These are phyloP conservation scores for Dendrocalamus latiflorus DNA, from an alignment of 202 grass and related monocot species.

Conservation along the genomic window DNA sequence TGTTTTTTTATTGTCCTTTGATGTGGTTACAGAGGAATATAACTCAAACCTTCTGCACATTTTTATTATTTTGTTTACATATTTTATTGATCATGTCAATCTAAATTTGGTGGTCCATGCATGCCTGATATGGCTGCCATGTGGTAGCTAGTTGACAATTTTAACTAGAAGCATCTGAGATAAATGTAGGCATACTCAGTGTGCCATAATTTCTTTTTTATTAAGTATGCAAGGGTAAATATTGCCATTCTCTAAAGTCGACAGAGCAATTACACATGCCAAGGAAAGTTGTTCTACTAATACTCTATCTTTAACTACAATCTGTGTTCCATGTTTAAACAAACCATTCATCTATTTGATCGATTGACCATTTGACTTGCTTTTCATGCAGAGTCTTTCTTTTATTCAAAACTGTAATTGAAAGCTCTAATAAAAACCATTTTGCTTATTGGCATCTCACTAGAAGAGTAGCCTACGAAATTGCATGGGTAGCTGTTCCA, in stretches of 20 bases:
- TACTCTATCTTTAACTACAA: not conserved
- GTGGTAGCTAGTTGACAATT: not conserved
- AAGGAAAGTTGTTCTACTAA: not conserved
- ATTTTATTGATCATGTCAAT: constrained; percentile 7
- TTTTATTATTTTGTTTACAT: constrained; percentile 9
- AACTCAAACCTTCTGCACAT: not conserved
- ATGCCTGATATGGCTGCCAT: not conserved
- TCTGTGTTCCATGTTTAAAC: not conserved
- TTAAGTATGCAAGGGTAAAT: not conserved
- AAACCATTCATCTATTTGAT: not conserved
- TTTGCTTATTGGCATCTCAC: not conserved
- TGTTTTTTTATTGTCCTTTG: constrained; percentile 3
- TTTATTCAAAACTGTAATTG: not conserved
- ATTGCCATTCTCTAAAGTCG: not conserved
- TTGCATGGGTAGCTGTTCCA: not conserved
- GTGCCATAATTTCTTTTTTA: not conserved
- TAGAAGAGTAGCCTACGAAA: not conserved
- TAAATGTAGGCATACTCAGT: not conserved
- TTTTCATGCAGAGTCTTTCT: not conserved
- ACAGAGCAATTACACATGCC: not conserved
- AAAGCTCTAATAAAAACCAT: not conserved
- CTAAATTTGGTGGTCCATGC: not conserved
- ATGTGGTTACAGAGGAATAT: not conserved
- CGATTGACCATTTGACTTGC: not conserved
- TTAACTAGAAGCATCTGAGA: not conserved